These are phyloP conservation scores for Dictyostelium brefeldianum DNA, from an alignment of 78 protist species.

Conservation along the genomic window DNA sequence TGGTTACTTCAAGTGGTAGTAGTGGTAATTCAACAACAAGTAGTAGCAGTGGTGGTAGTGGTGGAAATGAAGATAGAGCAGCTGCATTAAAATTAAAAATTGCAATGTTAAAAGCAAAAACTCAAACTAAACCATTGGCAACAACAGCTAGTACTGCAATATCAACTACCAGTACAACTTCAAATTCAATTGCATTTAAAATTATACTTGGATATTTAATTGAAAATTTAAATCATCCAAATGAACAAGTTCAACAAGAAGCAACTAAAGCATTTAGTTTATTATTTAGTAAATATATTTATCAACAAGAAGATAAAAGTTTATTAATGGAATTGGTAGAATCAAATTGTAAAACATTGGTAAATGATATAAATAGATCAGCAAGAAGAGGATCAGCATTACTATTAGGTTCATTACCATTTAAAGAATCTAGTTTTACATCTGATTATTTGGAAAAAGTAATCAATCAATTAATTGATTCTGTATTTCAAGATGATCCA, in stretches of 20 bases:
- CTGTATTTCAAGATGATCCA: constrained; percentile 46
- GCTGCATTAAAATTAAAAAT: constrained; percentile 60
- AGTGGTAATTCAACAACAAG: not conserved
- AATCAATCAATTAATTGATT: constrained; percentile 18
- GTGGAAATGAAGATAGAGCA: not conserved
- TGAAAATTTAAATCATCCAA: constrained; percentile 78
- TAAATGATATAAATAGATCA: constrained; percentile 48
- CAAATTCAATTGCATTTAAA: constrained; percentile 5
- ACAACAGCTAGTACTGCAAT: not conserved
- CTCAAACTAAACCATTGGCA: not conserved
- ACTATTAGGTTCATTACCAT: constrained; percentile 77
- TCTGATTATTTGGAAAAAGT: not conserved
- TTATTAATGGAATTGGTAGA: not conserved
- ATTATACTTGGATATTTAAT: constrained; percentile 31
- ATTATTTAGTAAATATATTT: constrained; percentile 70
- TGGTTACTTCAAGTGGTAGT: not conserved
- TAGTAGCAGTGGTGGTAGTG: too few species aligned
- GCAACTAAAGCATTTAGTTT: constrained; percentile 64
- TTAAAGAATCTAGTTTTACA: not conserved
- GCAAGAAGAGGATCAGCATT: constrained; percentile 77
- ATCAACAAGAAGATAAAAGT: not conserved
- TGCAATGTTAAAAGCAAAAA: constrained; percentile 31
- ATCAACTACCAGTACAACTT: not conserved
- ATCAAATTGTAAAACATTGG: not conserved
- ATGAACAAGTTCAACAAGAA: constrained; percentile 70